Percentiles rank a stretch among this genome's conserved stretches.
Evolutionary conservation across 371 early-diverging fungal genomes (phyloP).

Genomic region (Smittium culicis): DNA sequence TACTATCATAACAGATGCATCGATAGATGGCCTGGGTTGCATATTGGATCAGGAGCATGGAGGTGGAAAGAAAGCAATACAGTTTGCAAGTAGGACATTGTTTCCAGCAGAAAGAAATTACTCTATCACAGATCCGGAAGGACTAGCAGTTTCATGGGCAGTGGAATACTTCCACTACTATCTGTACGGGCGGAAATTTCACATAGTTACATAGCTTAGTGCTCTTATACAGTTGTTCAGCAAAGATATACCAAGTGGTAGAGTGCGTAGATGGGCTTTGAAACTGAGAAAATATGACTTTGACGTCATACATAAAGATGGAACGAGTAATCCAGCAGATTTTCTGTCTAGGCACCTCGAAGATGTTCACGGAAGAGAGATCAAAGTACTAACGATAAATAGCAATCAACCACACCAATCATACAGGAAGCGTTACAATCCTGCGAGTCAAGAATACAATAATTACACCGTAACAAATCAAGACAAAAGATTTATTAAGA

Average conservation of each 20-base stretch:
- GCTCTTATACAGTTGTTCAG: neutral
- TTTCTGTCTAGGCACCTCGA: neutral
- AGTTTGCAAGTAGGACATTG: neutral
- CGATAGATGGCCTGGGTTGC: neutral
- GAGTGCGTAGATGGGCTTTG: neutral
- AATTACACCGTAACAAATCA: neutral
- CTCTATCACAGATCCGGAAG: conserved; percentile 8
- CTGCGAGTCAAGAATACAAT: too few species aligned
- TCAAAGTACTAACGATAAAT: neutral
- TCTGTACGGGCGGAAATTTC: conserved; percentile 7
- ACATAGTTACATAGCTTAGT: neutral
- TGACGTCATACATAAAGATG: neutral
- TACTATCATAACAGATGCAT: neutral
- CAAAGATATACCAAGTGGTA: neutral
- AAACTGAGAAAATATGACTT: conserved; percentile 1
- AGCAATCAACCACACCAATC: neutral
- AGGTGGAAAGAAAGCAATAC: neutral
- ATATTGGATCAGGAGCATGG: neutral
- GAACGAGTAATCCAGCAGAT: neutral
- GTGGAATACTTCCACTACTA: conserved; percentile 6
- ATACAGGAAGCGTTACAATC: neutral
- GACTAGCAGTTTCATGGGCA: neutral
- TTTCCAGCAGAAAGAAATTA: neutral
- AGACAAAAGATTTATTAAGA: neutral
- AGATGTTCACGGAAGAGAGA: neutral